These are phyloP conservation scores for Microcera coccophila DNA, from an alignment of 2,329 filamentous ascomycete species.

Conservation along the genomic window DNA sequence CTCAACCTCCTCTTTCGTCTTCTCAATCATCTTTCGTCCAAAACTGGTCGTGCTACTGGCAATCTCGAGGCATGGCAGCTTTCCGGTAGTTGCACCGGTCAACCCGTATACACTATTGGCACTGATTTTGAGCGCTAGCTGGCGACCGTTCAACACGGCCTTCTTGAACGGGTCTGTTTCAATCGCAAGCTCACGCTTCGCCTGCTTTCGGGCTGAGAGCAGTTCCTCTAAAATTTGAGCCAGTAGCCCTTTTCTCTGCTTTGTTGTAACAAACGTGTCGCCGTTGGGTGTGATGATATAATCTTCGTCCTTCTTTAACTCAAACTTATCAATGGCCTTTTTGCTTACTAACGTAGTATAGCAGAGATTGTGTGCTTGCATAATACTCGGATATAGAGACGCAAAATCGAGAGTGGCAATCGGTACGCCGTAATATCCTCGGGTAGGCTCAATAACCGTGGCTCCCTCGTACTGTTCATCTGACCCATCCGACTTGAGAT, in stretches of 20 bases:
- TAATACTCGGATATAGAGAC: constrained; percentile 96
- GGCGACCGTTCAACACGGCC: constrained; percentile 93
- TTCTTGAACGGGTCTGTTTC: constrained; percentile 98
- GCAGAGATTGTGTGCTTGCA: constrained; percentile 96
- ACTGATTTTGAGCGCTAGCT: constrained; percentile 91
- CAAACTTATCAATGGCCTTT: constrained; percentile 68
- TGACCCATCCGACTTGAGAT: constrained; percentile 64
- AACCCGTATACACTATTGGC: constrained; percentile 98
- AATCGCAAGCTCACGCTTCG: constrained; percentile 81
- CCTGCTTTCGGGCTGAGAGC: constrained; percentile 85
- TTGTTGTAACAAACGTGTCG: constrained; percentile 84
- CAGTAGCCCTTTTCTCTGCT: constrained; percentile 85
- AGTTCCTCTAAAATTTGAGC: constrained; percentile 95
- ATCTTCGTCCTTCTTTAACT: constrained; percentile 81
- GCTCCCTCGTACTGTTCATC: constrained; percentile 97
- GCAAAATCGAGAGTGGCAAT: constrained; percentile 98
- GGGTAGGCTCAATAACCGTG: constrained; percentile 91
- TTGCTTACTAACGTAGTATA: constrained; percentile 85
- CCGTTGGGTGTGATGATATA: constrained; percentile 96
- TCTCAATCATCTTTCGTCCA: constrained; percentile 98
- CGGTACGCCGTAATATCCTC: constrained; percentile 91
- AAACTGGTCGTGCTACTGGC: constrained; percentile 97
- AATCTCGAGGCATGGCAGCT: constrained; percentile 89
- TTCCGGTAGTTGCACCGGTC: constrained; percentile 92
- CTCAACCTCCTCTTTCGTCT: constrained; percentile 94